Evolutionary conservation across 192 early-diverging fungal genomes (phyloP), one percentile per base, ranked within the genome.

Genomic region (Podochytrium sp.): DNA sequence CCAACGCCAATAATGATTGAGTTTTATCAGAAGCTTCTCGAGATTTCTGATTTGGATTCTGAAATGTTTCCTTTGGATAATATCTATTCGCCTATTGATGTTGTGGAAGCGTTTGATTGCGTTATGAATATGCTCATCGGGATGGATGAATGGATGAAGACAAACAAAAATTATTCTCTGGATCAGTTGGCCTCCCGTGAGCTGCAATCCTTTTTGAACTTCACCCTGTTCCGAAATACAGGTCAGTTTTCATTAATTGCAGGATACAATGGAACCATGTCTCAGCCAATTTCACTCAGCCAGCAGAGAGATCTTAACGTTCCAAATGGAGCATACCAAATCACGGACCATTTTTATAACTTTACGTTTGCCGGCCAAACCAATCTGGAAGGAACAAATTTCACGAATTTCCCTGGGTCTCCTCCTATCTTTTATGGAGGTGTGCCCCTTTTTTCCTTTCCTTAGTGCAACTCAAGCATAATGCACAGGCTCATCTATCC

Each of bases 331-430:
- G 16, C 27, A 16, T 38, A 10, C 18, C 38, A 12, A 10, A 29
- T 47, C 20, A 43, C 63, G 47, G 63, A 42, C 7, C n/a, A n/a
- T n/a, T n/a, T n/a, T 23, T 55, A 55, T 23, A 55, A 55, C 52
- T 23, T 6, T 23, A 55, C 40, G n/a, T 47, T 51, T 2, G 23
- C 55, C 37, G 66, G 66, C 2, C 30, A 69, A 69, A 69, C 66
- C 16, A 55, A 55, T 27, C 20, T 33, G 12, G 34, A 51, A n/a
- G 47, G 29, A 2, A 69, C 47, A 12, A 53, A 34, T 53, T 51
- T 55, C n/a, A n/a, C 51, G 12, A 55, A 69, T 34, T 69, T 55
- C 55, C 16, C 47, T 2, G 29, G 20, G 7, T 5, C 32, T 47
- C n/a, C 7, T 18, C 66, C 51, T 2, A 34, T 55, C 50, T 69